These are phyloP conservation scores for Fusarium hostae DNA, from an alignment of 2,329 filamentous ascomycete genomes.

Conservation along the genomic window DNA sequence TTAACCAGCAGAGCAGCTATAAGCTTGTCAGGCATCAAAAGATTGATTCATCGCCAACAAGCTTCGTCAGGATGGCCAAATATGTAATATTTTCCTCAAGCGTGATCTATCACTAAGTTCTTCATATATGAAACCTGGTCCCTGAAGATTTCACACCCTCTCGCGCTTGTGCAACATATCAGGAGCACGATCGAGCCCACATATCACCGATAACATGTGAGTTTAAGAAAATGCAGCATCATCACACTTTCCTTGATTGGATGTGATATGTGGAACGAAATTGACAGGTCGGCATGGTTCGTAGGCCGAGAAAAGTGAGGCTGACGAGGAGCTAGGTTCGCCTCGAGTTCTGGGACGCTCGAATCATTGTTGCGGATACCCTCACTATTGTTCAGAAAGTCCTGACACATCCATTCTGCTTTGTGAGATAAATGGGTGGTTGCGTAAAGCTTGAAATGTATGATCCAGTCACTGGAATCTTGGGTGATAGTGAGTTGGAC, in stretches of 20 bases:
- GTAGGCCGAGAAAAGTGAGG: conserved; percentile 22
- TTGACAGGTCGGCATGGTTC: neutral
- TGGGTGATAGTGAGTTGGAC: neutral
- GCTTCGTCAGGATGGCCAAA: neutral
- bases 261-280: neutral
- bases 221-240: neutral
- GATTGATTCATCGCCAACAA: neutral
- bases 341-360: neutral
- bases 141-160: conserved; percentile 14
- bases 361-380: conserved; percentile 6
- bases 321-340: conserved; percentile 12
- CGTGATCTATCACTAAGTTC: conserved; percentile 8
- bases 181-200: neutral
- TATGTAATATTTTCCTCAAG: neutral
- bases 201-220: conserved; percentile 11
- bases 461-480: neutral
- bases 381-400: neutral
- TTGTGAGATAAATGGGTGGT: neutral
- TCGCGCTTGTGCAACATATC: conserved; percentile 7
- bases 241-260: conserved; percentile 8
- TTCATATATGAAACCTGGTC: conserved; percentile 9
- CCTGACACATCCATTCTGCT: neutral
- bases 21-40: neutral
- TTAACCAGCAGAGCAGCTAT: neutral
- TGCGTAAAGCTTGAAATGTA: neutral